These are phyloP conservation scores for Penicillium decumbens DNA, from an alignment of 2,329 filamentous ascomycete species.

Conservation along the genomic window DNA sequence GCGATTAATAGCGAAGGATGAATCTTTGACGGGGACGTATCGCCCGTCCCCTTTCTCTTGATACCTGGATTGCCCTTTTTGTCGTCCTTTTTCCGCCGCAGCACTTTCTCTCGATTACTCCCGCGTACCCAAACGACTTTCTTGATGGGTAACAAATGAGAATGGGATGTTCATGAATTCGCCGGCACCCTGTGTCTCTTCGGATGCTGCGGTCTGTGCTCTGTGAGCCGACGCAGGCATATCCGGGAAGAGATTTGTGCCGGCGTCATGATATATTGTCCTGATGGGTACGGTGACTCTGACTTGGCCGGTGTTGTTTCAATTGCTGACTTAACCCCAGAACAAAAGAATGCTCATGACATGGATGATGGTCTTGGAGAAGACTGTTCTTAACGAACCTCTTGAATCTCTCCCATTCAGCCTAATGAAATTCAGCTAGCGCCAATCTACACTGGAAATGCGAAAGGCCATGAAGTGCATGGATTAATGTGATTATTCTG, in stretches of 20 bases:
- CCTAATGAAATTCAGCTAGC: slow-evolving; percentile 2
- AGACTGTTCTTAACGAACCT: background rate
- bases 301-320: background rate
- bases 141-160: slow-evolving; percentile 7
- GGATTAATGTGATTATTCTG: background rate
- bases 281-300: slow-evolving; percentile 23
- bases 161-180: slow-evolving; percentile 8
- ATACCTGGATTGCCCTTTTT: slow-evolving; percentile 13
- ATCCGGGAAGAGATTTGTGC: slow-evolving; percentile 17
- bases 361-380: background rate
- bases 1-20: slow-evolving; percentile 5
- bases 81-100: slow-evolving; percentile 9
- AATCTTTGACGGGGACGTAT: slow-evolving; percentile 4
- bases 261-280: slow-evolving; percentile 27
- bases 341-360: slow-evolving; percentile 11
- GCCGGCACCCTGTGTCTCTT: slow-evolving; percentile 24
- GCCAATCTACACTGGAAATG: background rate
- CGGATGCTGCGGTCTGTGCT: background rate
- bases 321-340: slow-evolving; percentile 20
- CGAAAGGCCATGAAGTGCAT: background rate
- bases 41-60: slow-evolving; percentile 6
- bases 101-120: slow-evolving; percentile 3
- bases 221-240: background rate
- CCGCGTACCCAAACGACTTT: slow-evolving; percentile 8
- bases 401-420: background rate